Evolutionary conservation across 2,329 filamentous ascomycete species (phyloP).

Genomic region (Trichophyton mentagrophytes): DNA sequence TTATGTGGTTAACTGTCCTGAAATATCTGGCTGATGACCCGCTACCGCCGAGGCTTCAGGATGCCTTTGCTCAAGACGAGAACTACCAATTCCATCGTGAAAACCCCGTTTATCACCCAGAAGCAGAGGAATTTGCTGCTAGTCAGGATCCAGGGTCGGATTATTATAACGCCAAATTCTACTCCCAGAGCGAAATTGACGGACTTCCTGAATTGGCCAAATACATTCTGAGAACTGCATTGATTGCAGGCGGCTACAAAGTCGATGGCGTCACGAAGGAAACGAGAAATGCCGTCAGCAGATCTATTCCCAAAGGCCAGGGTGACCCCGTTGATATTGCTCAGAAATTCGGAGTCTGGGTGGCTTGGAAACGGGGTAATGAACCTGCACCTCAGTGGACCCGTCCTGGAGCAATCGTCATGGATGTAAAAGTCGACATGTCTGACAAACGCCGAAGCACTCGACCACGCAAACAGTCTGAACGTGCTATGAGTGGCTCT

Average conservation of each 20-base stretch:
- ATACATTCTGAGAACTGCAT: slow-evolving; percentile 50
- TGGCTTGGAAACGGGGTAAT: slow-evolving; percentile 55
- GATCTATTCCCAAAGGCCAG: slow-evolving; percentile 50
- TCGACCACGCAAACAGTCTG: slow-evolving; percentile 43
- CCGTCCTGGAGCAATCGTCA: slow-evolving; percentile 42
- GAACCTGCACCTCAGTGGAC: slow-evolving; percentile 51
- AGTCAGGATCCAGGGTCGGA: slow-evolving; percentile 38
- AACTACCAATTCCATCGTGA: slow-evolving; percentile 41
- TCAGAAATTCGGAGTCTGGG: slow-evolving; percentile 51
- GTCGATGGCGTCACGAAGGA: slow-evolving; percentile 49
- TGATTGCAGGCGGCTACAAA: slow-evolving; percentile 46
- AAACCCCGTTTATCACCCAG: slow-evolving; percentile 42
- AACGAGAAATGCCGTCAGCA: slow-evolving; percentile 46
- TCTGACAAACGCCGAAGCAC: slow-evolving; percentile 44
- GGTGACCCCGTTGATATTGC: slow-evolving; percentile 50
- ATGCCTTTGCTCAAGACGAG: slow-evolving; percentile 43
- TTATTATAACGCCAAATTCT: slow-evolving; percentile 48
- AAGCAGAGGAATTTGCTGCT: slow-evolving; percentile 39
- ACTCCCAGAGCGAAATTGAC: slow-evolving; percentile 49
- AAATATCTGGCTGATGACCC: slow-evolving; percentile 53
- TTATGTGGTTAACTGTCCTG: slow-evolving; percentile 55
- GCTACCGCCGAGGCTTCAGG: slow-evolving; percentile 43
- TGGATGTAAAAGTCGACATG: slow-evolving; percentile 36
- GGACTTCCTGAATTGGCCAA: slow-evolving; percentile 47
- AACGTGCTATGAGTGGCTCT: slow-evolving; percentile 37